A percentile compares a stretch with the other conserved stretches of the same genome.
Conservation (phyloP, 345 rosid genomes). For the Syzygium grande region DNA sequence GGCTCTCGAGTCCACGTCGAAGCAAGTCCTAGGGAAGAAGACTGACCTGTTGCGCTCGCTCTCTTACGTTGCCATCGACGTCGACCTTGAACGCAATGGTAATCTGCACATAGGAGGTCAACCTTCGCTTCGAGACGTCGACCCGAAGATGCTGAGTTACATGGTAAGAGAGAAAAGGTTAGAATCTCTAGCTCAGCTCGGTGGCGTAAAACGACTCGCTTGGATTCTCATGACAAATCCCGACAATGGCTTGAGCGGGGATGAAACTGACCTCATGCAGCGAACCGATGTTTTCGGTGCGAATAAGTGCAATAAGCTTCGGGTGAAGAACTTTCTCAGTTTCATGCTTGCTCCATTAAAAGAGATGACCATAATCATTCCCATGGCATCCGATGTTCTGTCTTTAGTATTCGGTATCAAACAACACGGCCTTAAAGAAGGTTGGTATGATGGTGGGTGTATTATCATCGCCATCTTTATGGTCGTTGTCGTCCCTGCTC, state of each 20-base stretch:
- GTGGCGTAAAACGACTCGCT: background rate
- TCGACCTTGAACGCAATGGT: background rate
- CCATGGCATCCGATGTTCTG: slow-evolving; percentile 42
- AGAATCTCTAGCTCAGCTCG: background rate
- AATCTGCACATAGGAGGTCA: background rate
- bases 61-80: background rate
- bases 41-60: background rate
- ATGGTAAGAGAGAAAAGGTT: background rate
- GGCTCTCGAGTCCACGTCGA: background rate
- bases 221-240: background rate
- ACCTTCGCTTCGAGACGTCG: background rate
- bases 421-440: slow-evolving; percentile 41
- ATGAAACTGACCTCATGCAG: background rate
- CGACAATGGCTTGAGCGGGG: background rate
- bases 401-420: slow-evolving; percentile 53
- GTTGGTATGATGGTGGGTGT: slow-evolving; percentile 73
- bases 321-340: slow-evolving; percentile 31
- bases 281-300: slow-evolving; percentile 30
- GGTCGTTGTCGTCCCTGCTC: slow-evolving; percentile 30
- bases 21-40: background rate
- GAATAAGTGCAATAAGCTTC: slow-evolving; percentile 58
- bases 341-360: slow-evolving; percentile 43
- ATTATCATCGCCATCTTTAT: slow-evolving; percentile 43
- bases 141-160: background rate
- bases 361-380: slow-evolving; percentile 42